Evolutionary conservation across 2,329 filamentous ascomycete genomes (phyloP), one percentile per base, ranked within the genome.

Genomic region (Diaporthe sp.): DNA sequence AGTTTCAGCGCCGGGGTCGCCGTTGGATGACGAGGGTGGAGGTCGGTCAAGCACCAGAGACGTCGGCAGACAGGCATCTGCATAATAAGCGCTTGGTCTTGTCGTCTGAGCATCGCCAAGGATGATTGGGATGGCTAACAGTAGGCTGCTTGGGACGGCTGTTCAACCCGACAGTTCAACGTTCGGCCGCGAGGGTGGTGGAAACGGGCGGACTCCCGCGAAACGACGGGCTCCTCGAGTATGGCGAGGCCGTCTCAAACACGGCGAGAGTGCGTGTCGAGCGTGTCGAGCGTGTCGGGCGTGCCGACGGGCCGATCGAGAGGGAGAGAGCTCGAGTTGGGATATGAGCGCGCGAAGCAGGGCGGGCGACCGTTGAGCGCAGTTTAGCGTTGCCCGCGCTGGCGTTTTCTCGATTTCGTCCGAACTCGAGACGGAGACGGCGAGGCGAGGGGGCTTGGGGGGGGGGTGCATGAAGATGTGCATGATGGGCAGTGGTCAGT

Each of bases 1-100:
- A 51, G 73, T 74, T 74, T 74, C 73, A 74, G 70, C 61, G 13
- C 61, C 65, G 68, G 72, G 56, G 51, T 66, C 55, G 44, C 68
- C 58, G 68, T 37, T 59, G 68, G 59, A 65, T 68, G 37, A 71
- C 50, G 68, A 55, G 47, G 30, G 44, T 68, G 61, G 71, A 58
- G 66, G 47, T 51, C 32, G 63, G 30, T 68, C 63, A 68, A 68
- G 63, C 32, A 37, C n/a, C 13, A 68, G 63, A 53, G 63, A 68
- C 47, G 47, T 68, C 47, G 63, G 63, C 63, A 73, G 35, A 55
- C 50, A 66, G 30, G 68, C 58, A 71, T 59, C 47, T 71, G 56
- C 68, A 58, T 56, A 55, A 71, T 25, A 47, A 50, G 42, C 32
- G 17, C 42, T 66, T 44, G 32, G 30, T 66, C 19, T 74, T 56